phyloP scores from a whole-genome alignment of 73 alveolate genomes.

The Uronychia binucleata region DNA sequence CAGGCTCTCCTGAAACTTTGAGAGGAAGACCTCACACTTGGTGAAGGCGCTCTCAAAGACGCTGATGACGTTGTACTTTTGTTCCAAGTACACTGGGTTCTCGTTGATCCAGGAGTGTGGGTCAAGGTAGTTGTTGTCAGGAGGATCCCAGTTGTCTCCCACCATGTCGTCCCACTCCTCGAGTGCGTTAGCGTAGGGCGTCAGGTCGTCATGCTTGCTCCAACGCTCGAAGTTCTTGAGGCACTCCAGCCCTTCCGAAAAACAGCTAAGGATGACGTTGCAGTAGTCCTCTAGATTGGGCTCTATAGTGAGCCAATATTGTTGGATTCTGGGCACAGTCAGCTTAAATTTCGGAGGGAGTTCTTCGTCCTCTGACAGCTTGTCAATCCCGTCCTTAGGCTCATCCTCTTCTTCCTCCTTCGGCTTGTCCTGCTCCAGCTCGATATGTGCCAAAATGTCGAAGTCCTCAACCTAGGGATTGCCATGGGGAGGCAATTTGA shows the following conservation, averaged over 20 bases:
- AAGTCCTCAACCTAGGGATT: slow-evolving; percentile 21
- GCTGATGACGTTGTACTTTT: slow-evolving; percentile 20
- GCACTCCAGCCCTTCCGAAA: slow-evolving; percentile 72
- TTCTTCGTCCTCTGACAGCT: slow-evolving; percentile 21
- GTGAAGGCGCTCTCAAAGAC: slow-evolving; percentile 19
- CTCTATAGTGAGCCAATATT: slow-evolving; percentile 42
- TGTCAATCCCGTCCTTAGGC: slow-evolving; percentile 47
- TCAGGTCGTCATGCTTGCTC: slow-evolving; percentile 80
- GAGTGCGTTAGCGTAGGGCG: slow-evolving; percentile 72
- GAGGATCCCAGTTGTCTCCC: slow-evolving; percentile 79
- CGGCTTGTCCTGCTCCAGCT: slow-evolving; percentile 34
- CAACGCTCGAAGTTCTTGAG: slow-evolving; percentile 74
- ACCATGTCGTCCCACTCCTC: slow-evolving; percentile 91
- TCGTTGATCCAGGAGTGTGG: slow-evolving; percentile 84
- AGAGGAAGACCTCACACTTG: slow-evolving; percentile 19
- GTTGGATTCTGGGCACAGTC: slow-evolving; percentile 44
- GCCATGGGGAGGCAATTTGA: slow-evolving; percentile 46
- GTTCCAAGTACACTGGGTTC: slow-evolving; percentile 43
- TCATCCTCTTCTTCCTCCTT: slow-evolving; percentile 40
- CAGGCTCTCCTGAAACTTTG: slow-evolving; percentile 32
- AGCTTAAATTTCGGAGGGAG: slow-evolving; percentile 28
- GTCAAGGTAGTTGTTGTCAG: slow-evolving; percentile 59
- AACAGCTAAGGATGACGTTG: slow-evolving; percentile 45
- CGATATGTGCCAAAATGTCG: slow-evolving; percentile 41
- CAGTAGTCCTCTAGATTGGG: slow-evolving; percentile 70